Conservation (phyloP, 2,329 filamentous ascomycete genomes). For the Penicillium sp. region DNA sequence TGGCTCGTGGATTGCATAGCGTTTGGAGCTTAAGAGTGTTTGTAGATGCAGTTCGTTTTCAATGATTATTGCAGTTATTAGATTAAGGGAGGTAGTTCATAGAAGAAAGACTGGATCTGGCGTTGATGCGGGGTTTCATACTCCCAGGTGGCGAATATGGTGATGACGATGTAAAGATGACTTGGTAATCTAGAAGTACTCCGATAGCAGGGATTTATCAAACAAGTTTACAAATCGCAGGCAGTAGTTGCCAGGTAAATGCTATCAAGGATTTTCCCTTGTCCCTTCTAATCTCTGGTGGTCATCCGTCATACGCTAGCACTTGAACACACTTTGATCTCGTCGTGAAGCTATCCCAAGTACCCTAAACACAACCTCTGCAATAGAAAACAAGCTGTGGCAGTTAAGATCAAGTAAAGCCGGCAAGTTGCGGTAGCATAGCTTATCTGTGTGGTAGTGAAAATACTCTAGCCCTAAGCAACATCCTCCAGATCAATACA, state of each 20-base stretch:
- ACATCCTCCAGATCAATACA: not conserved
- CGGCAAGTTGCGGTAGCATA: not conserved
- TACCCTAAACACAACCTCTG: not conserved
- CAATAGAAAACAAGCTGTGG: not conserved
- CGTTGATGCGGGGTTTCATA: not conserved
- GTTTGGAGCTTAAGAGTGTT: not conserved
- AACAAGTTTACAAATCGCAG: not conserved
- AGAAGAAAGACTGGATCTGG: not conserved
- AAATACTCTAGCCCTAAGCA: not conserved
- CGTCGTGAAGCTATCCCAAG: not conserved
- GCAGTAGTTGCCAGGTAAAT: not conserved
- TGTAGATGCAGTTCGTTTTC: not conserved
- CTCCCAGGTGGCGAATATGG: not conserved
- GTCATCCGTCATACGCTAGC: not conserved
- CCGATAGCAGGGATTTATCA: too few species aligned
- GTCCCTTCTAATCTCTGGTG: not conserved
- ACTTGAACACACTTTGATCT: not conserved
- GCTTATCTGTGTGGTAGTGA: not conserved
- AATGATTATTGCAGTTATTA: not conserved
- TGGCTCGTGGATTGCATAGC: constrained; percentile 13
- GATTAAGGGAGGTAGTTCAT: not conserved
- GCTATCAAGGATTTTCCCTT: not conserved
- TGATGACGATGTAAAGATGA: not conserved
- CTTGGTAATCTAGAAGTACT: not conserved
- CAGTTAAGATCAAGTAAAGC: not conserved